Percentiles rank a stretch among this genome's conserved stretches.
phyloP scores from a whole-genome alignment of 768 basidiomycete genomes.

The Rhodotorula paludigena region DNA sequence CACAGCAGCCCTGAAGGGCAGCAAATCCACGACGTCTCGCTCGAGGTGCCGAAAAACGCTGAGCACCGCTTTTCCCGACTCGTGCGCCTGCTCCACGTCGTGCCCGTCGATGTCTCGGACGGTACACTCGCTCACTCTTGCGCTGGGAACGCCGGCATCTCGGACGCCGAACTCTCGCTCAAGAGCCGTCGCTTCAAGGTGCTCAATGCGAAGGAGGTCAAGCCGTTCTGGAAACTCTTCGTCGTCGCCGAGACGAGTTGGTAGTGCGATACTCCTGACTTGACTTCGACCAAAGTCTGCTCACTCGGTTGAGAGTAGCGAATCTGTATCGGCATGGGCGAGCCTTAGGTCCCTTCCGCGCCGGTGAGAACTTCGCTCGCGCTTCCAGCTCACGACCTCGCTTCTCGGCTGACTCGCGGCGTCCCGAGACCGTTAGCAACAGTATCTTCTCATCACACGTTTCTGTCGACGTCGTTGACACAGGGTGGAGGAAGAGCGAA shows the following conservation, averaged over 20 bases:
- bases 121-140: neutral
- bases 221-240: neutral
- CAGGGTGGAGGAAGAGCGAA: too few species aligned
- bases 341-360: too few species aligned
- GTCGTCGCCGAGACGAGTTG: neutral
- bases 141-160: too few species aligned
- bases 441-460: too few species aligned
- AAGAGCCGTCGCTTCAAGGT: neutral
- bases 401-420: too few species aligned
- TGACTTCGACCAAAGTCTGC: neutral
- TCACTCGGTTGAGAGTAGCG: too few species aligned
- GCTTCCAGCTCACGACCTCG: too few species aligned
- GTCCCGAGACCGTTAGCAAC: too few species aligned
- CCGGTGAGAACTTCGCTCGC: too few species aligned
- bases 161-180: too few species aligned
- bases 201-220: neutral
- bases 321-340: too few species aligned
- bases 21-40: neutral
- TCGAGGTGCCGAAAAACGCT: neutral
- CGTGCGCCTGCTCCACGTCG: neutral
- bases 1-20: neutral
- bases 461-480: too few species aligned
- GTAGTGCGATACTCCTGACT: neutral
- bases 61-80: neutral
- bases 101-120: neutral